Base-by-base conservation (phyloP, 2,329 filamentous ascomycete species). In the Phyllosticta capitalensis region DNA sequence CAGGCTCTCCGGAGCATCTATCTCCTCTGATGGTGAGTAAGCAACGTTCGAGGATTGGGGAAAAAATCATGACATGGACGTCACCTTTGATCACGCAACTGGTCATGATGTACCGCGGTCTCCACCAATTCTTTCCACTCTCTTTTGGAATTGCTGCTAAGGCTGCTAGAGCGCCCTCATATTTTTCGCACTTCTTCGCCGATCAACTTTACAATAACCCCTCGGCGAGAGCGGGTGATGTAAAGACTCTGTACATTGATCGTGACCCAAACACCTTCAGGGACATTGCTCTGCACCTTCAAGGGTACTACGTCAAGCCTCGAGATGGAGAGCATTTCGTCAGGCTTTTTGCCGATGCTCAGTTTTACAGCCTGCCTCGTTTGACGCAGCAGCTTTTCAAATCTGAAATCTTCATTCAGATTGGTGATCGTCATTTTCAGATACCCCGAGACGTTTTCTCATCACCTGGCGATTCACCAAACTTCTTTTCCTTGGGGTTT, bases 401-500 rank as follows among this genome's bases (percentile, higher is more conserved):
- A 66, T 90, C 90, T 63, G 89, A 89, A 67, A 95, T 96, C 69
- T 95, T 92, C 77, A 91, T 96, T 67, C 87, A 89, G 62, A 92
- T 97, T 67, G 92, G 92, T 61, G 84, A 89, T 65, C 84, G 83
- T 61, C 85, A 94, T 67, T 97, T 97, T 74, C 88, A 91, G 70
- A 92, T 97, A 64, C 89, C 92, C 1, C 88, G 91, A 63, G 89
- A 95, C 66, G 80, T 95, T 62, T 95, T 97, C 73, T 87, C 83
- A 28, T 24, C 52, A 6, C 90, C 91, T 0, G 92, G 92, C 24
- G 92, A 97, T 74, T 86, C 85, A n/a, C 92, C 92, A 12, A 97
- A 97, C 72, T 97, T 91, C 79, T 97, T 97, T 78, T 88, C 90
- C 0, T 82, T 96, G 3, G 92, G 92, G 61, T 96, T 95, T 68